Evolutionary conservation across 2,329 filamentous ascomycete genomes (phyloP).

Genomic region (Macrophomina tecta): DNA sequence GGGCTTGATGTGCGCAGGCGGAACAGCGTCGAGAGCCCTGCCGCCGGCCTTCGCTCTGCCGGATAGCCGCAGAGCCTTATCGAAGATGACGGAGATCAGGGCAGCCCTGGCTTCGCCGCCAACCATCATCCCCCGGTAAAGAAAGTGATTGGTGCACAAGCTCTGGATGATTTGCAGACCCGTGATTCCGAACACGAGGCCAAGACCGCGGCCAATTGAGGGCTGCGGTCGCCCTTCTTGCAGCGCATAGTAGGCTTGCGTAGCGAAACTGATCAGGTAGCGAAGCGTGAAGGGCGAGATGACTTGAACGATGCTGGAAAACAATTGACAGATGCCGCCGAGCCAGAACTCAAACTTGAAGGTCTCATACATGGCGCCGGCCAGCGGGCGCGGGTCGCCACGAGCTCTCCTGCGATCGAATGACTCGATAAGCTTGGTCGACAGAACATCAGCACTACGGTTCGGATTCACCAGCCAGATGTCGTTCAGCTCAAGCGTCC

Average conservation of each 20-base stretch:
- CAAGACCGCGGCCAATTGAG: slow-evolving; percentile 75
- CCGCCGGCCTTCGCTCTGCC: slow-evolving; percentile 87
- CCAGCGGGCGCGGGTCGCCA: slow-evolving; percentile 74
- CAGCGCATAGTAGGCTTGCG: slow-evolving; percentile 74
- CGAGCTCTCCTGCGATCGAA: slow-evolving; percentile 72
- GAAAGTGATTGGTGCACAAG: slow-evolving; percentile 84
- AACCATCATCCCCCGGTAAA: slow-evolving; percentile 90
- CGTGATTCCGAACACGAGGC: slow-evolving; percentile 82
- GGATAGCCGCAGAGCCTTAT: slow-evolving; percentile 89
- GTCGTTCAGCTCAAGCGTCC: slow-evolving; percentile 81
- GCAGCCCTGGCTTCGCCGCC: slow-evolving; percentile 83
- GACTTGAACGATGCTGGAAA: slow-evolving; percentile 74
- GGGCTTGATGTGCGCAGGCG: slow-evolving; percentile 51
- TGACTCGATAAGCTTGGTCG: slow-evolving; percentile 67
- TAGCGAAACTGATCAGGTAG: slow-evolving; percentile 85
- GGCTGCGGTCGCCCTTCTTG: slow-evolving; percentile 62
- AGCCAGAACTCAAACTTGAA: slow-evolving; percentile 85
- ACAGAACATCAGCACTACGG: slow-evolving; percentile 73
- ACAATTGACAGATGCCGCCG: slow-evolving; percentile 77
- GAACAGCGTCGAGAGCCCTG: slow-evolving; percentile 50
- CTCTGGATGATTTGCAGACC: slow-evolving; percentile 85
- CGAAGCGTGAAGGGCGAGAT: slow-evolving; percentile 84
- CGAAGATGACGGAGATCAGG: slow-evolving; percentile 85
- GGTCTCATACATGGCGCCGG: slow-evolving; percentile 84
- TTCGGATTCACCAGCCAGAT: slow-evolving; percentile 88